phyloP scores from a whole-genome alignment of 2,329 filamentous ascomycete species.

The Penicillium sp. region DNA sequence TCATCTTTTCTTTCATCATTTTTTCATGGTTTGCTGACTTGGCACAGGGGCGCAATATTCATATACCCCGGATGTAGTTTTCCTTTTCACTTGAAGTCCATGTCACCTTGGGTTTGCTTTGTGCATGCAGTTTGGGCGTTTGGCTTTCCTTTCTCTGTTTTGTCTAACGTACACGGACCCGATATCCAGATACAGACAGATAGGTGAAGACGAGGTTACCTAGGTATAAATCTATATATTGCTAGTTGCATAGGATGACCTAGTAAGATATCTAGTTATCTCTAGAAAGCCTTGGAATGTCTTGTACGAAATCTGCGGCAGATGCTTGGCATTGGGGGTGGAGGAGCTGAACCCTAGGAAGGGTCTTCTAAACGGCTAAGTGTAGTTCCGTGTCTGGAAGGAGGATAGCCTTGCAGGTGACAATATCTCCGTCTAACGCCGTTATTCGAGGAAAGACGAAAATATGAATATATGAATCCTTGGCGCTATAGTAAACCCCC shows the following conservation, averaged over 20 bases:
- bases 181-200: neutral
- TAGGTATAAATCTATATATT: constrained; percentile 7
- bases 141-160: constrained; percentile 4
- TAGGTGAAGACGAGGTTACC: constrained; percentile 8
- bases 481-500: no score
- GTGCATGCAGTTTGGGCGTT: constrained; percentile 17
- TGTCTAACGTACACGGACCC: constrained; percentile 10
- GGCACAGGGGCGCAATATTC: no score
- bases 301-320: neutral
- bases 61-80: constrained; percentile 18
- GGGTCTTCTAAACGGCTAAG: neutral
- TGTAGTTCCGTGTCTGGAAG: neutral
- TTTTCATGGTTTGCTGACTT: no score
- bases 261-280: neutral
- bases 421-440: neutral
- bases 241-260: constrained; percentile 13
- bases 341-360: neutral
- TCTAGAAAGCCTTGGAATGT: no score
- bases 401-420: neutral
- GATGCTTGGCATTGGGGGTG: neutral
- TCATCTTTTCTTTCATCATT: constrained; percentile 2
- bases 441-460: no score
- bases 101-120: neutral
- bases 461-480: no score
- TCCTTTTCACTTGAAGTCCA: constrained; percentile 3